A percentile compares a stretch with the other conserved stretches of the same genome.
Evolutionary conservation across 2,329 filamentous ascomycete genomes (phyloP).

Genomic region (Pezicula neosporulosa): DNA sequence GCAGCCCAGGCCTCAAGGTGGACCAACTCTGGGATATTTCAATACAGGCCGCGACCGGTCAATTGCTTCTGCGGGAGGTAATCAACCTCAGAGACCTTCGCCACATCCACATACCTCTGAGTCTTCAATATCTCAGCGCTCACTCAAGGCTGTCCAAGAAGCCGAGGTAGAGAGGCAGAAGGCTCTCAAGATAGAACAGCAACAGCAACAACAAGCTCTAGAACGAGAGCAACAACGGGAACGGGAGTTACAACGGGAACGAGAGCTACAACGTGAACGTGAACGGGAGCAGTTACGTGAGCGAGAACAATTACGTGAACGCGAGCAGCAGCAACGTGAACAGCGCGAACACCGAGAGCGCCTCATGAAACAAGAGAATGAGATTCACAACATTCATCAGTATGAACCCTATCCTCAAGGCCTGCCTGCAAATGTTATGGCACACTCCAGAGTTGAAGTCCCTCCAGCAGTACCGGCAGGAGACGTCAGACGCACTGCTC

Average conservation of each 20-base stretch:
- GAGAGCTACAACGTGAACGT: conserved; percentile 15
- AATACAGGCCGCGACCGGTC: conserved; percentile 19
- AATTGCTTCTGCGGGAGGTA: conserved; percentile 10
- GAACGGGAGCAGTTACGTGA: conserved; percentile 17
- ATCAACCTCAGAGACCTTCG: conserved; percentile 7
- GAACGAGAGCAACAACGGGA: conserved; percentile 9
- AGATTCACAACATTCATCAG: conserved; percentile 30
- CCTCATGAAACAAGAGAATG: conserved; percentile 27
- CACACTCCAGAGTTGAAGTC: conserved; percentile 20
- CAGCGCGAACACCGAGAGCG: conserved; percentile 14
- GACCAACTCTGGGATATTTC: conserved; percentile 22
- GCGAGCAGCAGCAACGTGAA: conserved; percentile 8
- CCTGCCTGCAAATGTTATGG: conserved; percentile 14
- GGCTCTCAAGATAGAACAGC: conserved; percentile 19
- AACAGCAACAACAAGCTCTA: conserved; percentile 4
- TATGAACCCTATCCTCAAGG: conserved; percentile 26
- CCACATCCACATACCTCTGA: conserved; percentile 6
- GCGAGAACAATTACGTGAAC: conserved; percentile 2
- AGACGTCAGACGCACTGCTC: conserved; percentile 19
- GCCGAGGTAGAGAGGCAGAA: conserved; percentile 25
- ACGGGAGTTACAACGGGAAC: conserved; percentile 2
- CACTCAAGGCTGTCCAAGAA: conserved; percentile 23
- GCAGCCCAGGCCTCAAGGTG: not conserved
- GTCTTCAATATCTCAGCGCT: conserved; percentile 17
- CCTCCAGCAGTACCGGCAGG: conserved; percentile 8